phyloP scores from a whole-genome alignment of 345 rosid genomes.

The Hirschfeldia incana region DNA sequence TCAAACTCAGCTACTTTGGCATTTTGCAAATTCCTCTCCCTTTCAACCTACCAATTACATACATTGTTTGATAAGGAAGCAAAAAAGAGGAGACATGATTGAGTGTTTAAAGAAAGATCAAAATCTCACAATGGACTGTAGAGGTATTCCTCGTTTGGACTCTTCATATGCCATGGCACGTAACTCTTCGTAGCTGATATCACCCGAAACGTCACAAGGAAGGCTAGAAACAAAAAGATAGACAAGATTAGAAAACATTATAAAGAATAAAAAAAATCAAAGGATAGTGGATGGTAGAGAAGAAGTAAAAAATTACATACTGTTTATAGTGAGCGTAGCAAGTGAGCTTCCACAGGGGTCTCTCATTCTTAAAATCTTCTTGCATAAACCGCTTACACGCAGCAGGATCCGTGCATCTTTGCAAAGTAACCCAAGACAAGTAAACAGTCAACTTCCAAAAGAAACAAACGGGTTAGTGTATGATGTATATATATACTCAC shows the following conservation, averaged over 20 bases:
- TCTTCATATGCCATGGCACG: constrained; percentile 80
- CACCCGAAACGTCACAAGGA: constrained; percentile 75
- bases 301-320: constrained; percentile 43
- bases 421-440: background rate
- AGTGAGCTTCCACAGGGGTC: constrained; percentile 89
- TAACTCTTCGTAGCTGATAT: constrained; percentile 81
- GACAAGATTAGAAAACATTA: constrained; percentile 10
- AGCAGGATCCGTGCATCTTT: constrained; percentile 84
- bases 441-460: background rate
- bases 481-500: constrained; percentile 43
- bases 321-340: constrained; percentile 78
- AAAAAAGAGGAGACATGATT: constrained; percentile 11
- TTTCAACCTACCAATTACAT: constrained; percentile 55
- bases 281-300: background rate
- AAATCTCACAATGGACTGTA: constrained; percentile 80
- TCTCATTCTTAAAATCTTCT: constrained; percentile 80
- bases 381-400: constrained; percentile 61
- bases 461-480: constrained; percentile 10
- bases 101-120: background rate
- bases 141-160: constrained; percentile 62
- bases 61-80: background rate
- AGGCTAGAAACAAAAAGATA: constrained; percentile 41
- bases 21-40: constrained; percentile 65
- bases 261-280: constrained; percentile 4
- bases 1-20: constrained; percentile 66